A percentile compares a stretch with the other conserved stretches of the same genome.
Conservation (phyloP, 306 rosid genomes). For the Vicia faba region DNA sequence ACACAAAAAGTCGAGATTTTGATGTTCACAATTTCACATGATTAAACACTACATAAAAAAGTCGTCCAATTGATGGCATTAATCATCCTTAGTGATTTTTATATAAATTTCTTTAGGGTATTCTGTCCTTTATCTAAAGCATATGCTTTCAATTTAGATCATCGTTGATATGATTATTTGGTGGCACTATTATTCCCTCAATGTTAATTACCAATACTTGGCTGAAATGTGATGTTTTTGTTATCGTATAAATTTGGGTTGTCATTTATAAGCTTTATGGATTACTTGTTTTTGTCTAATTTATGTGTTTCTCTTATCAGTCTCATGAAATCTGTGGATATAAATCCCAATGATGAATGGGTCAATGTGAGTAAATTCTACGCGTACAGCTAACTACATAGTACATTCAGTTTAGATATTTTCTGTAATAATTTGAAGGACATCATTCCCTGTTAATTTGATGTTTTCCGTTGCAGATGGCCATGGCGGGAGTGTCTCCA, state of each 20-base stretch:
- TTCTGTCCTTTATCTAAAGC: slow-evolving; percentile 17
- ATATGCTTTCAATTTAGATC: slow-evolving; percentile 28
- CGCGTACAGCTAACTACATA: slow-evolving; percentile 18
- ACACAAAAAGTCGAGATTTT: slow-evolving; percentile 12
- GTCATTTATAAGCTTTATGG: slow-evolving; percentile 19
- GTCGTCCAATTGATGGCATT: slow-evolving; percentile 8
- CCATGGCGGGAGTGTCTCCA: slow-evolving; percentile 92
- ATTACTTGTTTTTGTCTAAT: slow-evolving; percentile 17
- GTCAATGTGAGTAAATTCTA: slow-evolving; percentile 66
- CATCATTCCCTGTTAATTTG: slow-evolving; percentile 19
- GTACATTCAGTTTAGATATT: slow-evolving; percentile 6
- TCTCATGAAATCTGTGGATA: slow-evolving; percentile 90
- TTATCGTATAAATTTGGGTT: slow-evolving; percentile 15
- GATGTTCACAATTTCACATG: slow-evolving; percentile 9
- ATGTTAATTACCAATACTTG: slow-evolving; percentile 16
- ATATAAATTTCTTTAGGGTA: slow-evolving; percentile 23
- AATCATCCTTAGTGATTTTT: slow-evolving; percentile 3
- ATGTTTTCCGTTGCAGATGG: slow-evolving; percentile 72
- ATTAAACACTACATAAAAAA: slow-evolving; percentile 5
- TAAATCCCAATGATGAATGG: slow-evolving; percentile 97
- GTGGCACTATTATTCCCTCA: slow-evolving; percentile 19
- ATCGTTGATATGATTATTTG: slow-evolving; percentile 11
- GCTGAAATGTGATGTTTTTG: slow-evolving; percentile 28
- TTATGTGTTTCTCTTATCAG: slow-evolving; percentile 56
- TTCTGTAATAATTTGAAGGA: slow-evolving; percentile 28